Evolutionary conservation across 352 stramenopile genomes (phyloP), one percentile per base, ranked within the genome.

Genomic region (Phytophthora sojae): DNA sequence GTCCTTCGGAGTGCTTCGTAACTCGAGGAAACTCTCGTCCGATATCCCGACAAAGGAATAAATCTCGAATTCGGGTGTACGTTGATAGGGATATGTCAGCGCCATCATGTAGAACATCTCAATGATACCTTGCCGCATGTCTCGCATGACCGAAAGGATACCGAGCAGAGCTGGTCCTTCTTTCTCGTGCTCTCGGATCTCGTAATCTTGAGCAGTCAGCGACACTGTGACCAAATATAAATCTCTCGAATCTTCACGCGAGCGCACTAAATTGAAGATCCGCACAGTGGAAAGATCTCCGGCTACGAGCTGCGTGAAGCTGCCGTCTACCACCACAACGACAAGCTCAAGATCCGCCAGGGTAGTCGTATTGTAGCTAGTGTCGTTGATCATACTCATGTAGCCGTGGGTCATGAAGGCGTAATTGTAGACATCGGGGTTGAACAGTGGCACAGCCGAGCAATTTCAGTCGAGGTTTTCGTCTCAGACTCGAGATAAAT

Each of bases 331-430:
- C 0, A 86, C 57, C 0, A 77, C 67, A 9, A 67, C 25, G 19
- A 86, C 61, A 6, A 83, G 64, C 57, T 86, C 79, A 0, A 59
- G 32, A 0, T 72, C 61, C 0, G 35, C 30, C 14, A 82, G 19
- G 42, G 70, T 76, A 8, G 64, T 77, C 6, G 73, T 57, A 62
- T 74, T 79, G 57, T 86, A 82, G 7, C 62, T 53, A 8, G 71
- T 74, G 0, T 69, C 47, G 0, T 39, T 45, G 5, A 76, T 32
- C 1, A 81, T 45, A 0, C 69, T 54, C 0, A 35, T 17, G 15
- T 75, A 77, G 8, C 69, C 69, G n/a, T 56, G n/a, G 8, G 66
- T 67, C 64, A 81, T 52, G 45, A 78, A 82, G 2, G 23, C 30
- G 51, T 79, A 57, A 11, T 45, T 56, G 68, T 84, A 77, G 21